Evolutionary conservation across 2,329 filamentous ascomycete genomes (phyloP), one percentile per base, ranked within the genome.

Genomic region (Plectosphaerella sp.): DNA sequence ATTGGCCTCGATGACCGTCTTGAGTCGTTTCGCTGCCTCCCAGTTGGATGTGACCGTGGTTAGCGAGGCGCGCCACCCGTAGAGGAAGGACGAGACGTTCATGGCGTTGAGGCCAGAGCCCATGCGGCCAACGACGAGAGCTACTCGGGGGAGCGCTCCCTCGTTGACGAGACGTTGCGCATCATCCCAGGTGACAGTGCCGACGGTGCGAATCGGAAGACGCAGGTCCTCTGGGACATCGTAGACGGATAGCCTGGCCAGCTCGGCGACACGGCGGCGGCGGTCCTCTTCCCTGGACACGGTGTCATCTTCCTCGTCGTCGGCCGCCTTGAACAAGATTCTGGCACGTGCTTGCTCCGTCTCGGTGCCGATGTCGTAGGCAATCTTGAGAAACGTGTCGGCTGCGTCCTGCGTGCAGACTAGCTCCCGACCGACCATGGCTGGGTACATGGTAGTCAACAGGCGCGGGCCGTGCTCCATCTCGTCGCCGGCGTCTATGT

Each of bases 1-100:
- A 11, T 47, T 54, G 46, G 47, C 42, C 50, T 57, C 56, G 2
- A 57, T 46, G 14, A 52, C 54, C 5, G 47, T 54, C 54, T 39
- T 36, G n/a, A 57, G 35, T 43, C 54, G 22, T 50, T 57, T 57
- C 16, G 54, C 56, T 12, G 56, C 63, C 58, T 74, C 71, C 57
- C 70, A 71, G 50, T 73, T 73, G 5, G 69, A 72, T 7, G 71
- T 73, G 2, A 73, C 45, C 2, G 70, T 73, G 18, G 62, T 62
- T 3, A 66, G 42, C 9, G 62, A 62, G 12, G 56, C 59, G 15
- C 60, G 64, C 71, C 71, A 73, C 4, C 70, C 71, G 24, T 72
- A 66, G 60, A 72, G 62, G 54, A 70, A 71, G 22, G 71, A 68
- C 35, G 67, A 68, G 16, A 70, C 60, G 57, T 71, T 71, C 43